Base-by-base conservation (phyloP, 257 asterid genomes). In the Rhazya stricta region DNA sequence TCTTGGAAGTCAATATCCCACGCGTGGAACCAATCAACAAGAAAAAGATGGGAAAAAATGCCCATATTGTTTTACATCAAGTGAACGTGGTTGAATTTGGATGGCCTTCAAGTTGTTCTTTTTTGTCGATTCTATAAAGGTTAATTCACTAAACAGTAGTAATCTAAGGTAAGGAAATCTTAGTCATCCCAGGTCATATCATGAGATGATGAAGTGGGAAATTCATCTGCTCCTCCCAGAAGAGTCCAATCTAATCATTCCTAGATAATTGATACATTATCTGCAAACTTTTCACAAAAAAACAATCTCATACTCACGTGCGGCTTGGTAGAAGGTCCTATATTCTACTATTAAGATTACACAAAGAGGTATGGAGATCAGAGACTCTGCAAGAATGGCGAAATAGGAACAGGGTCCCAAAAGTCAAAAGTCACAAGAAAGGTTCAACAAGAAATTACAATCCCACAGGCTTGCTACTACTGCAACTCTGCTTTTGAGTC, bases 391-490 rank as follows among this genome's bases (percentile, higher is more conserved):
- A 34, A 78, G 75, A 82, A 87, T 34, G 71, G 67, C 13, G 72
- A 78, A 76, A 72, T 75, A 39, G 80, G 74, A 73, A 74, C 88
- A 78, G 67, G 78, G 83, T 56, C 74, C 83, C 77, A 79, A 84
- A 90, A 82, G 90, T 88, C 89, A 88, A 90, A 87, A 74, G 76
- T 86, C 91, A 83, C 91, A 80, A 81, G 89, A 69, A 79, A 76
- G 76, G 74, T 83, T 83, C 77, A 76, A 76, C 83, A 71, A 78
- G 69, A 68, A 77, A 69, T 83, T 82, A 72, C 77, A 76, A 75
- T 71, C 77, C 78, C 81, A 67, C 78, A 81, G 67, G 54, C 78
- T 84, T 81, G 66, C 85, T 62, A 73, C 51, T 53, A 67, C 77
- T 34, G 69, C 73, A 69, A 69, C 34, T 25, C 13, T 69, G 21